Evolutionary conservation across 257 asterid genomes (phyloP).

Genomic region (Linaria vulgaris): DNA sequence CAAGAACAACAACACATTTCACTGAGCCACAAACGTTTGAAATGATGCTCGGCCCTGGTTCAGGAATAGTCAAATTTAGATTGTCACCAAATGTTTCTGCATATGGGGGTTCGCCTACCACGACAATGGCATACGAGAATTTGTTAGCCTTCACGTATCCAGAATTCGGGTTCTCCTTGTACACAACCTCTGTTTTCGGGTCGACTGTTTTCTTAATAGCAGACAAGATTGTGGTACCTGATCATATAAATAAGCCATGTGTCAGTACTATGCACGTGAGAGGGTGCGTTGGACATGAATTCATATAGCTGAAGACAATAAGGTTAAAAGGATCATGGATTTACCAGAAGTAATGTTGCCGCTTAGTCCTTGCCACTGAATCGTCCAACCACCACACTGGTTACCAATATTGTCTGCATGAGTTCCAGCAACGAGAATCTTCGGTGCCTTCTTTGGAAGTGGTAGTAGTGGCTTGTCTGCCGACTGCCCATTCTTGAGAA

Average conservation of each 20-base stretch:
- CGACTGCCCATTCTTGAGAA: constrained; percentile 49
- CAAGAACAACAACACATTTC: constrained; percentile 39
- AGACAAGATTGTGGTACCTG: constrained; percentile 45
- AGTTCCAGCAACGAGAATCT: constrained; percentile 51
- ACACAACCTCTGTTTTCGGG: constrained; percentile 36
- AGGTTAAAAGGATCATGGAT: neutral
- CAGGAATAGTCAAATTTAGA: constrained; percentile 39
- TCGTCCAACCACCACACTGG: constrained; percentile 61
- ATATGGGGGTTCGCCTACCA: constrained; percentile 53
- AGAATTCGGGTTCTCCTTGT: constrained; percentile 34
- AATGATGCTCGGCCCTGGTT: constrained; percentile 35
- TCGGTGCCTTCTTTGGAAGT: constrained; percentile 41
- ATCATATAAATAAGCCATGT: neutral
- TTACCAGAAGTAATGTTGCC: constrained; percentile 51
- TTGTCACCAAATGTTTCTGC: constrained; percentile 51
- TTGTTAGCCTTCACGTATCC: constrained; percentile 28
- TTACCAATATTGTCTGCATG: constrained; percentile 49
- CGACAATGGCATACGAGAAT: constrained; percentile 47
- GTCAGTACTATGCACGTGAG: no score
- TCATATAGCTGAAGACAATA: neutral
- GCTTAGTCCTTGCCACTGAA: constrained; percentile 50
- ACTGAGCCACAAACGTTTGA: constrained; percentile 35
- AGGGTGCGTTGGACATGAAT: no score
- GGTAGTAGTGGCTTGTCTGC: constrained; percentile 37
- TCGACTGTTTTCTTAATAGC: constrained; percentile 42